Evolutionary conservation across 129 eudicot genomes (phyloP), one percentile per base, ranked within the genome.

Genomic region (Pseudognaphalium luteoalbum): DNA sequence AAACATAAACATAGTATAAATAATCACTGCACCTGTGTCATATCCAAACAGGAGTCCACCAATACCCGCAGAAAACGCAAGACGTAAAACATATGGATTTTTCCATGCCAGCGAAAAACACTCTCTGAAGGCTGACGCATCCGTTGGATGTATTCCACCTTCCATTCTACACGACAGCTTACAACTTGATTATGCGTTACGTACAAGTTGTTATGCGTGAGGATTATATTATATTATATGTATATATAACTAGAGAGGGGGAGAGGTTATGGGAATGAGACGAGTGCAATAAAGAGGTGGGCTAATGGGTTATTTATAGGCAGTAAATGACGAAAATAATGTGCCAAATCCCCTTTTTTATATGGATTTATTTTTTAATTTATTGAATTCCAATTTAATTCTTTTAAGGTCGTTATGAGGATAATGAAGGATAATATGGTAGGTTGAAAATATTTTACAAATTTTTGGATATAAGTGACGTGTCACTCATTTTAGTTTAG

Each of bases 41-140:
- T 90, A 88, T 21, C 93, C 96, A 57, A 90, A 90, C 59, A 90
- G 89, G 39, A 90, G 87, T 65, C 96, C 96, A 72, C 96, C 96
- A 14, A 90, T 88, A 64, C 96, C 96, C 71, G 91, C 96, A 66
- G 93, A 87, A 78, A 90, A 87, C 76, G 93, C 93, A 52, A 90
- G 87, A 50, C 93, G 90, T 25, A 90, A 89, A 69, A 87, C 83
- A 56, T 81, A 90, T 21, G 90, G 90, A 32, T 90, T 87, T 33
- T 71, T 72, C 90, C 88, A 78, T 69, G 92, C 86, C 3, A 90
- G 78, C 2, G 88, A 87, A 25, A 90, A 78, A 73, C 96, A 90
- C 0, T 83, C 90, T 71, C 75, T 77, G 75, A 88, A 88, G 68
- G 90, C 90, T 62, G 93, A 78, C 0, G 83, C 47, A 34, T 83